Percentiles rank a stretch among this genome's conserved stretches.
Conservation (phyloP, 768 basidiomycete genomes). For the Inosperma sp. region DNA sequence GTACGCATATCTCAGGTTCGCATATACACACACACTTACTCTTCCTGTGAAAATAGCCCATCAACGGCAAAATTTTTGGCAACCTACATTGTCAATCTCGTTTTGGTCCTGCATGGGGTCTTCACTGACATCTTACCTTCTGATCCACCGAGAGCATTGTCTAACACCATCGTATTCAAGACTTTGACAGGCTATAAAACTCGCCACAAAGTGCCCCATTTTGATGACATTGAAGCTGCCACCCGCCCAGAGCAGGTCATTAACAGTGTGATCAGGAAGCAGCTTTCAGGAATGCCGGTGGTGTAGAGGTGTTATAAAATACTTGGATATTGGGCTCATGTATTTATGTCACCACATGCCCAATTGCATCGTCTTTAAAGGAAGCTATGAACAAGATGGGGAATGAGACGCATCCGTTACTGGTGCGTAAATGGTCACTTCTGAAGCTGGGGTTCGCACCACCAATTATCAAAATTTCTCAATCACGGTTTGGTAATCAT, state of each 20-base stretch:
- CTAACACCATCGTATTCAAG: not conserved
- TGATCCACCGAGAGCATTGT: slow-evolving; percentile 11
- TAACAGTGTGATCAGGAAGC: not conserved
- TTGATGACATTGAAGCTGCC: not conserved
- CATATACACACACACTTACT: not conserved
- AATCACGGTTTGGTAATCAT: too few species aligned
- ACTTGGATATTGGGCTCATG: too few species aligned
- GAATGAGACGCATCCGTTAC: too few species aligned
- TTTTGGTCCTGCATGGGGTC: slow-evolving; percentile 15
- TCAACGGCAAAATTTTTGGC: slow-evolving; percentile 16
- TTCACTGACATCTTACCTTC: slow-evolving; percentile 10
- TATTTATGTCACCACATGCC: too few species aligned
- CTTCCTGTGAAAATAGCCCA: slow-evolving; percentile 5
- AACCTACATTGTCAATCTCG: slow-evolving; percentile 20
- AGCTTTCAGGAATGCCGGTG: not conserved
- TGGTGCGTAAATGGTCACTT: too few species aligned
- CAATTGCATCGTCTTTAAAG: too few species aligned
- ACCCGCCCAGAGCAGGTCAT: not conserved
- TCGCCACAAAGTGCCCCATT: not conserved
- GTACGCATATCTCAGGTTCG: slow-evolving; percentile 5
- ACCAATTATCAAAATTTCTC: too few species aligned
- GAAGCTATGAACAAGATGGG: too few species aligned
- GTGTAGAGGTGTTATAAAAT: not conserved
- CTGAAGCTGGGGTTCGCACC: too few species aligned
- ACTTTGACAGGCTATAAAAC: not conserved